Evolutionary conservation across 2,329 filamentous ascomycete genomes (phyloP), one percentile per base, ranked within the genome.

Genomic region (Simplicillium sp.): DNA sequence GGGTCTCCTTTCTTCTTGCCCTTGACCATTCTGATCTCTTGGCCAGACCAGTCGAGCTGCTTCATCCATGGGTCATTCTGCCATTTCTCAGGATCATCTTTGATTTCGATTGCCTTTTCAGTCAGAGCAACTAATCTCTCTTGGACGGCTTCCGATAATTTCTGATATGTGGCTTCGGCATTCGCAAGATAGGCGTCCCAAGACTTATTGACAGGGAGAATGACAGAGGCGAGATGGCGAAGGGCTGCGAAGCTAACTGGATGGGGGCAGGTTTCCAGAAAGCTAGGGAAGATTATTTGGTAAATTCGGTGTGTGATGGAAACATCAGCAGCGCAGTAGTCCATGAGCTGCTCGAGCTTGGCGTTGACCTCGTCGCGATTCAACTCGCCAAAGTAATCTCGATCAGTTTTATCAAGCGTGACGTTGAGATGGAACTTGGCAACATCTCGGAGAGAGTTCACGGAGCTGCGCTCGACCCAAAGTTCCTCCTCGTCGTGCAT

Each of bases 161-260:
- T 73, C 17, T 83, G 75, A 54, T 96, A 98, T 1, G 82, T 95
- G 1, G 77, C 79, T 57, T 98, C 92, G 1, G 92, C 83, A 44
- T 84, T 90, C 11, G 73, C 66, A 35, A 97, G 71, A 55, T 98
- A 98, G 2, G 77, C 67, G 45, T 90, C 77, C 94, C 94, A 98
- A 0, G 84, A 81, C 52, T 83, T 77, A 58, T 97, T 80, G 35
- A 97, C 84, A 0, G 92, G 92, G 7, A 98, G 67, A 37, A 97
- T 95, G 48, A 95, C 88, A 0, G 89, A 84, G 1, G 89, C 88
- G n/a, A 98, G 72, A 58, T 97, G 92, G 13, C 92, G 77, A 14
- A 98, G 70, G 2, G 92, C 92, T 3, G 87, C 90, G 54, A 98
- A 98, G 62, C 89, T 97, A 54, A 98, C 92, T 0, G 92, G 92